A percentile compares a stretch with the other conserved stretches of the same genome.
Evolutionary conservation across 1,139 yeast species (phyloP).

Genomic region (Kodamaea plutei): DNA sequence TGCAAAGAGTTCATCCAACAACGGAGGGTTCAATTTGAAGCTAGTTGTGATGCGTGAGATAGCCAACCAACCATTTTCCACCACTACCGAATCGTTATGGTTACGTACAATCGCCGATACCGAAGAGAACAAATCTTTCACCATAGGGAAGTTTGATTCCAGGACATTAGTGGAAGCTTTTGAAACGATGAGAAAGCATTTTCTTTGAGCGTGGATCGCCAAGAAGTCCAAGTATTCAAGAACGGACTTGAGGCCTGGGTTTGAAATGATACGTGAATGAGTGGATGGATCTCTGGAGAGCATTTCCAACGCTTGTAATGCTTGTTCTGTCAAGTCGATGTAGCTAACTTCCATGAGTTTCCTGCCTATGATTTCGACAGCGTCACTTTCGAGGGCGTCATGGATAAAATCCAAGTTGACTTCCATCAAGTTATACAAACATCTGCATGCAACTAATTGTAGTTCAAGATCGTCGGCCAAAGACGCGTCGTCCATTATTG

Average conservation of each 20-base stretch:
- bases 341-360: slow-evolving; percentile 73
- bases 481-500: slow-evolving; percentile 54
- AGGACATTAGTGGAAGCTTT: slow-evolving; percentile 61
- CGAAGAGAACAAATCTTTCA: slow-evolving; percentile 57
- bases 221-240: slow-evolving; percentile 80
- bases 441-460: slow-evolving; percentile 79
- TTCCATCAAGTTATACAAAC: slow-evolving; percentile 78
- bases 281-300: slow-evolving; percentile 55
- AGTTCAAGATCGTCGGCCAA: slow-evolving; percentile 70
- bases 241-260: slow-evolving; percentile 66
- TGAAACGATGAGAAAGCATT: slow-evolving; percentile 74
- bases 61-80: slow-evolving; percentile 67
- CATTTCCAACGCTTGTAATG: slow-evolving; percentile 70
- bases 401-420: slow-evolving; percentile 65
- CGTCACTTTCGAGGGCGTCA: slow-evolving; percentile 62
- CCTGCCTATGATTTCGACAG: slow-evolving; percentile 61
- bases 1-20: slow-evolving; percentile 45
- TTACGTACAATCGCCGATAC: slow-evolving; percentile 60
- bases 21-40: slow-evolving; percentile 42
- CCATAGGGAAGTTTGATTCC: slow-evolving; percentile 38
- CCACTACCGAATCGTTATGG: slow-evolving; percentile 57
- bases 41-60: slow-evolving; percentile 59
- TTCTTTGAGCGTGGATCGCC: slow-evolving; percentile 84
- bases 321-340: slow-evolving; percentile 92
- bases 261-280: slow-evolving; percentile 44